Base-by-base conservation (phyloP, 257 asterid genomes). In the Solanum boliviense region DNA sequence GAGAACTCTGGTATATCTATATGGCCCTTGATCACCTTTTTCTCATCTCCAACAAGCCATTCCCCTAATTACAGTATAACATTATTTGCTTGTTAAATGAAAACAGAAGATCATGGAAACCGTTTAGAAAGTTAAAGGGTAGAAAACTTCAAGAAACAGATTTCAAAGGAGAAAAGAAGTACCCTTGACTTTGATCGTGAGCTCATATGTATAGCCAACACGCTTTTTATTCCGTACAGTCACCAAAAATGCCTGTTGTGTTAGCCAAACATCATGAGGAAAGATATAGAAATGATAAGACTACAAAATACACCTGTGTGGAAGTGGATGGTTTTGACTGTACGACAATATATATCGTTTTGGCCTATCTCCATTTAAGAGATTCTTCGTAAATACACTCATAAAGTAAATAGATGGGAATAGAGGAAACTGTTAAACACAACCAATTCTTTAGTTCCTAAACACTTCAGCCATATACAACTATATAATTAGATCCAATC, bases 221-320 rank as follows among this genome's bases (percentile, higher is more conserved):
- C 99, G 96, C 89, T 95, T 97, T 90, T 95, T 97, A 91, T 97
- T 97, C 27, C 99, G 94, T 38, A 97, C 99, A 5, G 93, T 95
- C 76, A 97, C 93, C 91, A 95, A 91, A 88, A 95, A 96, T 65
- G 99, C 99, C 99, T 97, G 94, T 39, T 29, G 21, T 68, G 65
- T 67, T 82, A 70, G 5, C 67, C 88, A 85, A 39, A 41, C 35
- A 70, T 44, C 38, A 27, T 9, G 38, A 34, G 44, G 46, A 39
- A 74, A 39, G 25, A 85, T 25, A 36, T 4, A 25, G 46, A 56
- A 31, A 18, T 23, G 39, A 72, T 38, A 60, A 60, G 48, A 8
- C 41, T 39, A 23, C 78, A 87, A 11, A 41, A 41, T 39, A n/a
- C 20, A n/a, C 60, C 84, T 25, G n/a, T 39, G 56, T 75, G 58